A percentile compares a stretch with the other conserved stretches of the same genome.
Evolutionary conservation across 768 basidiomycete species (phyloP).

Genomic region (Favolaschia claudopus): DNA sequence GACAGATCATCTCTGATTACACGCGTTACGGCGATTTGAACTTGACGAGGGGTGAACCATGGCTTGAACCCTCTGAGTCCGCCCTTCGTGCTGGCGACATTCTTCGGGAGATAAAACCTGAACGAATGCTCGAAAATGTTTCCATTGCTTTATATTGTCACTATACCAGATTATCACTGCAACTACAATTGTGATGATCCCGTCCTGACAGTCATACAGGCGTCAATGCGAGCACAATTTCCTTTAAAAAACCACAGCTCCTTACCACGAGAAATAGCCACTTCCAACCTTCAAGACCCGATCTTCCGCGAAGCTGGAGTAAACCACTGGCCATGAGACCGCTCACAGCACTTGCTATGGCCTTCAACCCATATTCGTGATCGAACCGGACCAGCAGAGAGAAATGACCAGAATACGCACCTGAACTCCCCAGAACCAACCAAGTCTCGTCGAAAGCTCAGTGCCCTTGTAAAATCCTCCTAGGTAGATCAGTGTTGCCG

Average conservation of each 20-base stretch:
- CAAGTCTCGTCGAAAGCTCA: constrained; percentile 50
- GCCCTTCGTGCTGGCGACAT: constrained; percentile 37
- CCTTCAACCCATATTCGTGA: background rate
- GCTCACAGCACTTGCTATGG: constrained; percentile 47
- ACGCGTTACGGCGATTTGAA: constrained; percentile 45
- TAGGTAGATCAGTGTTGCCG: constrained; percentile 50
- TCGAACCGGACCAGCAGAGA: background rate
- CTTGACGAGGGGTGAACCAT: constrained; percentile 44
- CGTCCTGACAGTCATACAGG: constrained; percentile 30
- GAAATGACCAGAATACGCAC: background rate
- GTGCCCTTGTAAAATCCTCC: constrained; percentile 52
- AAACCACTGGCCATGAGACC: constrained; percentile 51
- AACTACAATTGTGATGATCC: constrained; percentile 44
- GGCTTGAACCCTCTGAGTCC: constrained; percentile 42
- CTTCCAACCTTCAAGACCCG: constrained; percentile 49
- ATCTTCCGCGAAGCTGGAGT: constrained; percentile 42
- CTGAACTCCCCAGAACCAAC: constrained; percentile 52
- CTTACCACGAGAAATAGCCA: constrained; percentile 46
- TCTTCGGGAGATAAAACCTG: constrained; percentile 47
- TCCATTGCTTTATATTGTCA: no score
- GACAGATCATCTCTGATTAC: constrained; percentile 47
- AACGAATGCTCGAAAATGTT: no score
- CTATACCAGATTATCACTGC: constrained; percentile 44
- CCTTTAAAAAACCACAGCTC: no score
- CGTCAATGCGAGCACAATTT: background rate